Percentiles rank a stretch among this genome's conserved stretches.
phyloP scores from a whole-genome alignment of 257 asterid genomes.

The Solanum gandarillasii region DNA sequence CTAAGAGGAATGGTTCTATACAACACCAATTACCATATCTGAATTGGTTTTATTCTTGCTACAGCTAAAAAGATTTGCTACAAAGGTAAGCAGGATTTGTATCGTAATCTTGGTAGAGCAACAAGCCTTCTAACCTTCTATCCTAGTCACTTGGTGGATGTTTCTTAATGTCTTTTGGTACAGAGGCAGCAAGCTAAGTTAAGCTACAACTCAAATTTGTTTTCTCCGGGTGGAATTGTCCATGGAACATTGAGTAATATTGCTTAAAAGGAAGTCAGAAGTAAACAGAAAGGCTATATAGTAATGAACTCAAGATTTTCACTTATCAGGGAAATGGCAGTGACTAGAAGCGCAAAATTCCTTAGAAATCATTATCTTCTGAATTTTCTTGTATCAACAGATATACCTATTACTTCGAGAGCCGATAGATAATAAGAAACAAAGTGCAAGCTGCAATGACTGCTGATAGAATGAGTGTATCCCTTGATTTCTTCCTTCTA shows the following conservation, averaged over 20 bases:
- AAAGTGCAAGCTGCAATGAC: constrained; percentile 97
- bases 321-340: neutral
- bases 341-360: constrained; percentile 24
- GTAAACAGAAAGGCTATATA: neutral
- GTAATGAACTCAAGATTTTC: neutral
- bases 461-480: constrained; percentile 85
- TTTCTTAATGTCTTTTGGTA: neutral
- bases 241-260: neutral
- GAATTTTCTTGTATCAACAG: constrained; percentile 4
- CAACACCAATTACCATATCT: neutral
- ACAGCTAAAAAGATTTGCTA: neutral
- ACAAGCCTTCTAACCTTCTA: neutral
- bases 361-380: constrained; percentile 1
- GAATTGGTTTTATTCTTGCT: neutral
- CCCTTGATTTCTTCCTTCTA: constrained; percentile 77
- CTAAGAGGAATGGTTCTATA: neutral
- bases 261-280: neutral
- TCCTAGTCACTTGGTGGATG: neutral
- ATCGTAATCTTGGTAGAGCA: neutral
- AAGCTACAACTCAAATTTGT: neutral
- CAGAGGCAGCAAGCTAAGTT: neutral
- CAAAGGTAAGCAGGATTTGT: neutral
- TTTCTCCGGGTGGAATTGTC: neutral
- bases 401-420: constrained; percentile 50
- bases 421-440: constrained; percentile 93